Percentiles rank a stretch among this genome's conserved stretches.
These are phyloP conservation scores for Alternaria sp. DNA, from an alignment of 2,329 filamentous ascomycete species.

Conservation along the genomic window DNA sequence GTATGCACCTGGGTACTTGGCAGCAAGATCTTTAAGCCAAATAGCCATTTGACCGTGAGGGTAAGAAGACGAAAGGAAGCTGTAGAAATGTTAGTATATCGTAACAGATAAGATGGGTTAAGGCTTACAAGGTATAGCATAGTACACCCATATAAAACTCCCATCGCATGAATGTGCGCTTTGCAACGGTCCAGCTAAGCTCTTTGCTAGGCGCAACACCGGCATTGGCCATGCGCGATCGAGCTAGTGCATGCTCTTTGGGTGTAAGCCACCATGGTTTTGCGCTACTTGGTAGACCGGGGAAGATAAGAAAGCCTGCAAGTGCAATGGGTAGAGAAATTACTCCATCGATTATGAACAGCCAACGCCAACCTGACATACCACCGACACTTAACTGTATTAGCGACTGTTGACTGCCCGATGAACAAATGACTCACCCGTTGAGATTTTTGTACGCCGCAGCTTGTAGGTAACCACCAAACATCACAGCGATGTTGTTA, in stretches of 20 bases:
- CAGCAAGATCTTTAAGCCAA: slow-evolving; percentile 61
- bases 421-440: slow-evolving; percentile 37
- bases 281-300: slow-evolving; percentile 61
- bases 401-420: background rate
- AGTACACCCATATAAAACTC: slow-evolving; percentile 62
- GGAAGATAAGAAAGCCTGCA: slow-evolving; percentile 64
- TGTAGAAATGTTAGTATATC: slow-evolving; percentile 11
- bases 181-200: slow-evolving; percentile 56
- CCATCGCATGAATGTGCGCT: slow-evolving; percentile 59
- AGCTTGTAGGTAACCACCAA: slow-evolving; percentile 66
- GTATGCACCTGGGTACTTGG: slow-evolving; percentile 48
- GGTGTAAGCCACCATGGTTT: slow-evolving; percentile 60
- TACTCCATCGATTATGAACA: slow-evolving; percentile 67
- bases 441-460: slow-evolving; percentile 63
- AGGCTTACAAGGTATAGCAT: slow-evolving; percentile 58
- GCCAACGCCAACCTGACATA: slow-evolving; percentile 60
- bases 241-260: slow-evolving; percentile 43
- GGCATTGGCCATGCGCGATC: slow-evolving; percentile 39
- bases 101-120: background rate
- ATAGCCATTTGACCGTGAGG: slow-evolving; percentile 61
- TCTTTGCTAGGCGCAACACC: slow-evolving; percentile 52
- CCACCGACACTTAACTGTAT: slow-evolving; percentile 47
- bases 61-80: slow-evolving; percentile 52
- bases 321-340: slow-evolving; percentile 66
- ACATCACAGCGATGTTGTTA: slow-evolving; percentile 64